Evolutionary conservation across 2,329 filamentous ascomycete genomes (phyloP), one percentile per base, ranked within the genome.

Genomic region (Colletotrichum eremochloae): DNA sequence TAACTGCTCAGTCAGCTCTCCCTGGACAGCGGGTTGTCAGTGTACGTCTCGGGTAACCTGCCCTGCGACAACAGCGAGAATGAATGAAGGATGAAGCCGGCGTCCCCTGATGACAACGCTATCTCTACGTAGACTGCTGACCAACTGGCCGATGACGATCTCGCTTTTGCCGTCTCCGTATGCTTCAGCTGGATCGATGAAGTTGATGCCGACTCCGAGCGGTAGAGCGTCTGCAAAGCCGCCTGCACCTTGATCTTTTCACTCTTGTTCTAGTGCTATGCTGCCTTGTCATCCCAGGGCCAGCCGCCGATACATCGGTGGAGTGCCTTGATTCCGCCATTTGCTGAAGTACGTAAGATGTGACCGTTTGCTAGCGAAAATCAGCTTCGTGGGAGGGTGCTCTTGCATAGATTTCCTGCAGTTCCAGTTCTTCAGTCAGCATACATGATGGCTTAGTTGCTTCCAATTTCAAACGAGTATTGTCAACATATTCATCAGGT

Each of bases 111-210:
- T 1, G 24, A 24, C 60, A 20, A 58, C 50, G 4, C 18, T 65
- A 0, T 69, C 52, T 14, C 60, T 42, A n/a, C 52, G 33, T 15
- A 52, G 52, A 18, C 60, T 42, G 4, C 46, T n/a, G 12, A 44
- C 12, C 11, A 69, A 24, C 1, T 65, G 60, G 11, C 53, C 44
- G 2, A 53, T 15, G 1, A 69, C 58, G 11, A 18, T 52, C n/a
- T 69, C 60, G 18, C 67, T 58, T 20, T 69, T 42, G 42, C 44
- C 36, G 15, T 53, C 46, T 14, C 60, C 24, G 14, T 64, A 65
- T 7, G 24, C 52, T 20, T 60, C 53, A 2, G 36, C 36, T 5
- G 53, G 58, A 20, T 58, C 61, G 33, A 65, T 65, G 44, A 65
- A 69, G 61, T 60, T 58, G 24, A 68, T 64, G 1, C 53, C 61